phyloP scores from a whole-genome alignment of 78 protist species.

The Monocercomonoides exilis region DNA sequence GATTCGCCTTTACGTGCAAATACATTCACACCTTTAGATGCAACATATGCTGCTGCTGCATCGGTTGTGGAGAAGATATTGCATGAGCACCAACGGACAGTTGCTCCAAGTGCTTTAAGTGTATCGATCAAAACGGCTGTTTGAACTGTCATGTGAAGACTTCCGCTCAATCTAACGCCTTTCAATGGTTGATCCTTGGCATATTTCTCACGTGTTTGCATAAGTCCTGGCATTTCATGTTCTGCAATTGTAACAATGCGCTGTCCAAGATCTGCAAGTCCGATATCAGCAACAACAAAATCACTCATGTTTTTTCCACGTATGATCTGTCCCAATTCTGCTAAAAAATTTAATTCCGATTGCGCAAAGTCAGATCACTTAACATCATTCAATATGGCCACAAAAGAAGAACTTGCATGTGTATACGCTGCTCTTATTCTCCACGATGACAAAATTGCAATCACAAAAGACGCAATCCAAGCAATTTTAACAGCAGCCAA shows the following conservation, averaged over 20 bases:
- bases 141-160: slow-evolving; percentile 99
- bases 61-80: slow-evolving; percentile 99
- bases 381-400: no score
- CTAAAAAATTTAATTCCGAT: no score
- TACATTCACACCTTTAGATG: slow-evolving; percentile 65
- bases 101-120: slow-evolving; percentile 88
- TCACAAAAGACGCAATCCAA: no score
- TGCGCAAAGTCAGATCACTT: no score
- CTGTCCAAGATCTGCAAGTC: slow-evolving; percentile 89
- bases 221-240: slow-evolving; percentile 97
- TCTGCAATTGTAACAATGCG: slow-evolving; percentile 71
- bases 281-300: slow-evolving; percentile 57
- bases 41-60: slow-evolving; percentile 98
- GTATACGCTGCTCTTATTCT: no score
- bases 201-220: slow-evolving; percentile 80
- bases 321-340: no score
- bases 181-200: slow-evolving; percentile 78
- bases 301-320: no score
- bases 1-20: slow-evolving; percentile 98
- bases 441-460: no score
- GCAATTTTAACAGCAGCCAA: no score
- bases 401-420: no score
- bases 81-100: slow-evolving; percentile 94
- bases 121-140: slow-evolving; percentile 97
- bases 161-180: slow-evolving; percentile 91